A percentile compares a stretch with the other conserved stretches of the same genome.
phyloP scores from a whole-genome alignment of 2,329 filamentous ascomycete genomes.

The Talaromyces sp. region DNA sequence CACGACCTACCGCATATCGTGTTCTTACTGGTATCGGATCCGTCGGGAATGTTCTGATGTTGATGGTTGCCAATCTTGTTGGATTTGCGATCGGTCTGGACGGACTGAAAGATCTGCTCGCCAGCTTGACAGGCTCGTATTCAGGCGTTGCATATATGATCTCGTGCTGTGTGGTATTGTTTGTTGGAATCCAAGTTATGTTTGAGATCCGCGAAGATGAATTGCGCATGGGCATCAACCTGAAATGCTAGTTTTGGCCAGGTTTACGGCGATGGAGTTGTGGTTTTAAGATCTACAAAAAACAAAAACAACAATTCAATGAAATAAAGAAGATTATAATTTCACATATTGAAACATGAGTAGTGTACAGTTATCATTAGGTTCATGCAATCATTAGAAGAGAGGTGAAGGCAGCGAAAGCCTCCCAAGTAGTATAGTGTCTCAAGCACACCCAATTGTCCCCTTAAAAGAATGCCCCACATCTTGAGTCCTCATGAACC shows the following conservation, averaged over 20 bases:
- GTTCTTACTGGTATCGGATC: constrained; percentile 79
- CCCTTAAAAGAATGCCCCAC: constrained; percentile 44
- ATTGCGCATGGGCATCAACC: constrained; percentile 74
- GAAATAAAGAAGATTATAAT: too few relatives aligned
- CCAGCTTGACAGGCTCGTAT: constrained; percentile 74
- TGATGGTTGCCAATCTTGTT: constrained; percentile 93
- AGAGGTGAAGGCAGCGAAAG: background rate
- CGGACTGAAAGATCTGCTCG: constrained; percentile 75
- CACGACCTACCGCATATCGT: constrained; percentile 71
- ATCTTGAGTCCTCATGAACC: constrained; percentile 51
- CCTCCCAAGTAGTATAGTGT: constrained; percentile 15
- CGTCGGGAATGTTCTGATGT: constrained; percentile 84
- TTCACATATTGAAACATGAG: background rate
- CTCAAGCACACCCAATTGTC: background rate
- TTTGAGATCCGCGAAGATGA: constrained; percentile 91
- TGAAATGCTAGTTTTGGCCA: constrained; percentile 68
- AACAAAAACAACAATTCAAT: background rate
- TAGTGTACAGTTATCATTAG: constrained; percentile 22
- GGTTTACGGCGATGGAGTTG: background rate
- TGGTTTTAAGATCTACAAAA: background rate
- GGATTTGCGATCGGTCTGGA: constrained; percentile 93
- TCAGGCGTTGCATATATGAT: constrained; percentile 75
- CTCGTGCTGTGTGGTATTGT: constrained; percentile 72
- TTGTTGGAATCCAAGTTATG: constrained; percentile 90
- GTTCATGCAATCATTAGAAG: constrained; percentile 22